Conservation (phyloP, 768 basidiomycete genomes). For the Suillus occidentalis region DNA sequence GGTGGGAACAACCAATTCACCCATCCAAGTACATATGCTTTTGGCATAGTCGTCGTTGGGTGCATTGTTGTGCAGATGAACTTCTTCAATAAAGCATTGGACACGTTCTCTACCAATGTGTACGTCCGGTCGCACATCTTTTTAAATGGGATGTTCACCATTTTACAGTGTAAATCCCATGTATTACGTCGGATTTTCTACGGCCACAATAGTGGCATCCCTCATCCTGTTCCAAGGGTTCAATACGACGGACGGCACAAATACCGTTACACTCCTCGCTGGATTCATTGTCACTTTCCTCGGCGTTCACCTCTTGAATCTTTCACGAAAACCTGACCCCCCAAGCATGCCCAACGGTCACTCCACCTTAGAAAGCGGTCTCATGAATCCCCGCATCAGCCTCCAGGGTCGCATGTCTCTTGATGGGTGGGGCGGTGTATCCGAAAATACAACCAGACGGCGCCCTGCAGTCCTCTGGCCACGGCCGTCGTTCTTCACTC, state of each 20-base stretch:
- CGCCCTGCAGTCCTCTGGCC: slow-evolving; percentile 35
- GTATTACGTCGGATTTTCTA: slow-evolving; percentile 97
- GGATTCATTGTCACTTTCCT: slow-evolving; percentile 94
- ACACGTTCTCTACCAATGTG: slow-evolving; percentile 97
- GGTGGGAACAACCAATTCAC: slow-evolving; percentile 95
- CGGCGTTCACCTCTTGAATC: slow-evolving; percentile 92
- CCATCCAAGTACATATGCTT: slow-evolving; percentile 95
- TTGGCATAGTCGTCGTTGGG: slow-evolving; percentile 74
- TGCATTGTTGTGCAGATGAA: slow-evolving; percentile 95
- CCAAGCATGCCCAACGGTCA: slow-evolving; percentile 44
- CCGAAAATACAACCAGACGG: slow-evolving; percentile 32
- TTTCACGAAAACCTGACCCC: slow-evolving; percentile 62
- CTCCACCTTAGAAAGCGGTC: slow-evolving; percentile 59
- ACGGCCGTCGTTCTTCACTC: slow-evolving; percentile 65
- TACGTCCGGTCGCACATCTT: slow-evolving; percentile 42
- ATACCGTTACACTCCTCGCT: slow-evolving; percentile 83
- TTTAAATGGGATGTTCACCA: background rate
- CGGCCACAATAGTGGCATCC: slow-evolving; percentile 89
- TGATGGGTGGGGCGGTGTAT: slow-evolving; percentile 64
- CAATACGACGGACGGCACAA: slow-evolving; percentile 80
- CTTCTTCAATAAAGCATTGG: slow-evolving; percentile 97
- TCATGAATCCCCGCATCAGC: slow-evolving; percentile 79
- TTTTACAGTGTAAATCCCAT: slow-evolving; percentile 85
- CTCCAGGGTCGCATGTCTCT: slow-evolving; percentile 79
- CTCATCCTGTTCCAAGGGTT: slow-evolving; percentile 97